phyloP scores from a whole-genome alignment of 2,329 filamentous ascomycete genomes.

The Colletotrichum orchidophilum region DNA sequence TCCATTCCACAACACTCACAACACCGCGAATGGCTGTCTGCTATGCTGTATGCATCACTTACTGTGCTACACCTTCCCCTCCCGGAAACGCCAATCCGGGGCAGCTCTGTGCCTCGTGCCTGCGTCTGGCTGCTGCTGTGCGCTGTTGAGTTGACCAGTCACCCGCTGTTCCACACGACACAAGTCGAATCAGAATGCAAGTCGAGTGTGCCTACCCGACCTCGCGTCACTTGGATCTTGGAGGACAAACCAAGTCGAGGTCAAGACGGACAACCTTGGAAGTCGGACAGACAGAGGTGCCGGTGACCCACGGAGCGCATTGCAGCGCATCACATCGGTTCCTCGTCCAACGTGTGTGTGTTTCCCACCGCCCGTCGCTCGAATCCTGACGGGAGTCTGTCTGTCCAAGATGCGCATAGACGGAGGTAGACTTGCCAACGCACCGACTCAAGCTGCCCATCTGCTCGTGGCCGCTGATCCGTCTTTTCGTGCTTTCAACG shows the following conservation, averaged over 20 bases:
- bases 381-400: background rate
- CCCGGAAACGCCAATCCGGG: background rate
- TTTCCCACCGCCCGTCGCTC: constrained; percentile 13
- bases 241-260: background rate
- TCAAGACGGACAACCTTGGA: background rate
- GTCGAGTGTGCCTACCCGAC: background rate
- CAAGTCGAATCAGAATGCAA: background rate
- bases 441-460: background rate
- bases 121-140: background rate
- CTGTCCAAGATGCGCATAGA: background rate
- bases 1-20: constrained; percentile 9
- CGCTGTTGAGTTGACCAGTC: background rate
- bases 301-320: constrained; percentile 15
- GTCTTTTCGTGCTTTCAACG: background rate
- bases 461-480: background rate
- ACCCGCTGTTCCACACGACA: background rate
- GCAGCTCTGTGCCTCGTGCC: constrained; percentile 11
- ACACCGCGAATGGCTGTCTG: background rate
- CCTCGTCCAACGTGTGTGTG: constrained; percentile 19
- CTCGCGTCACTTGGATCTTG: background rate
- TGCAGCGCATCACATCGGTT: constrained; percentile 24
- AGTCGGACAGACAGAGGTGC: background rate
- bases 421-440: background rate
- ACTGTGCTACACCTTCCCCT: background rate
- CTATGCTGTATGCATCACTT: background rate